Conservation (phyloP, 345 rosid species). For the Pistacia integerrima region DNA sequence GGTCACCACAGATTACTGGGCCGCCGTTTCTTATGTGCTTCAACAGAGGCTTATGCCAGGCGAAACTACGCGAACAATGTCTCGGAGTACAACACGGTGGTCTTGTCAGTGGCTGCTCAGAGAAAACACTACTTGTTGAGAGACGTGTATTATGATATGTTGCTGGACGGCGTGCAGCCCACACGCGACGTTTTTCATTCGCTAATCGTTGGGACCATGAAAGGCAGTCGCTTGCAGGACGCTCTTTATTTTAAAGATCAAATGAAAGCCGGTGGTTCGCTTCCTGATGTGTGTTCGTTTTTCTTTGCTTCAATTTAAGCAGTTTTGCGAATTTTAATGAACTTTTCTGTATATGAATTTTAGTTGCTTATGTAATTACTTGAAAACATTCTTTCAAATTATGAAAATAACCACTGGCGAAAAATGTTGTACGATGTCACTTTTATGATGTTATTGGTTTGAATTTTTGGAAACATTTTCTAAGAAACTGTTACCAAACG, state of each 20-base stretch:
- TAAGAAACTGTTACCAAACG: no score
- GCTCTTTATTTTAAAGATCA: conserved; percentile 84
- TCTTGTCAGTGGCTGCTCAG: conserved; percentile 57
- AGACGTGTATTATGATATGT: conserved; percentile 89
- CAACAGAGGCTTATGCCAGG: conserved; percentile 53
- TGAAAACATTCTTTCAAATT: no score
- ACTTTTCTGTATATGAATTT: not conserved
- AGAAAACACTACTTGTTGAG: conserved; percentile 72
- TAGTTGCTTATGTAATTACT: not conserved
- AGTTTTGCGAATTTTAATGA: not conserved
- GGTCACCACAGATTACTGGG: conserved; percentile 51
- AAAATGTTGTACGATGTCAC: no score
- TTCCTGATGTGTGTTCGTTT: conserved; percentile 70
- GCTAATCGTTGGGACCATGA: conserved; percentile 83
- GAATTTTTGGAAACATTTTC: no score
- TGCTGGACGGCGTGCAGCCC: conserved; percentile 94
- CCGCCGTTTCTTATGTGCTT: conserved; percentile 52
- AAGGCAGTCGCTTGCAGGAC: conserved; percentile 80
- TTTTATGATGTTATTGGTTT: no score
- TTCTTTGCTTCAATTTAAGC: not conserved
- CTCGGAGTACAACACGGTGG: conserved; percentile 75
- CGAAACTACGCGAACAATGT: conserved; percentile 77
- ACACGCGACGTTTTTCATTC: conserved; percentile 73
- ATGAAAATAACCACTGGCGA: no score
- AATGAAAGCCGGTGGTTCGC: conserved; percentile 86